Base-by-base conservation (phyloP, 2,329 filamentous ascomycete genomes). In the Phaeosphaeriaceae sp. region DNA sequence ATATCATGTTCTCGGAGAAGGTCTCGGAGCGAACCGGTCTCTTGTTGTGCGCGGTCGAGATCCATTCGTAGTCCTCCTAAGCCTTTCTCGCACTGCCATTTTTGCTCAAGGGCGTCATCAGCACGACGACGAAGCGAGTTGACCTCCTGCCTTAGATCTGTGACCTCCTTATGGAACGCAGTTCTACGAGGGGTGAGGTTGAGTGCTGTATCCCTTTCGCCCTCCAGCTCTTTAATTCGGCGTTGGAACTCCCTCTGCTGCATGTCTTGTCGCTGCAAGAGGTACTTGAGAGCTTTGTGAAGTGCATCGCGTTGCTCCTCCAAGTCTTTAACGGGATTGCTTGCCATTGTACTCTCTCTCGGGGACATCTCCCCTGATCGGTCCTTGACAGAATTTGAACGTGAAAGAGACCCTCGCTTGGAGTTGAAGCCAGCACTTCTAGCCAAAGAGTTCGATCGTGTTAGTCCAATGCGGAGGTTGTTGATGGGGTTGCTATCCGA, bases 81-180 rank as follows among this genome's bases (percentile, higher is more conserved):
- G 15, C 91, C 91, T 75, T 95, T 95, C 75, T 97, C 93, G 54
- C 92, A 93, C 69, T 95, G 89, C 87, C 90, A 97, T 74, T 97
- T 97, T 66, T 96, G 90, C 67, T 96, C 91, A 12, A 97, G 82
- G 13, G 93, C 93, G 57, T 97, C 93, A 64, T 99, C 93, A 23
- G 93, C 93, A 45, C 94, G 86, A 54, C 87, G 87, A 35, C 94
- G 87, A 48, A 99, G 81, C 13, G 88, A 83, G 42, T 89, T 90
- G 54, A 99, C 89, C 70, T 99, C 94, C 18, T 88, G 86, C 51
- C 92, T 87, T 35, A 97, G 79, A 54, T 83, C 87, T 2, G 83
- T 81, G 6, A 97, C 89, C 66, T 97, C 93, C 58, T 83, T 86
- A 70, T 95, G 88, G 70, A 95, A 97, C 8, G 90, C 89, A 4